Percentiles rank a stretch among this genome's conserved stretches.
Evolutionary conservation across 2,329 filamentous ascomycete genomes (phyloP).

Genomic region (Zasmidium angulare): DNA sequence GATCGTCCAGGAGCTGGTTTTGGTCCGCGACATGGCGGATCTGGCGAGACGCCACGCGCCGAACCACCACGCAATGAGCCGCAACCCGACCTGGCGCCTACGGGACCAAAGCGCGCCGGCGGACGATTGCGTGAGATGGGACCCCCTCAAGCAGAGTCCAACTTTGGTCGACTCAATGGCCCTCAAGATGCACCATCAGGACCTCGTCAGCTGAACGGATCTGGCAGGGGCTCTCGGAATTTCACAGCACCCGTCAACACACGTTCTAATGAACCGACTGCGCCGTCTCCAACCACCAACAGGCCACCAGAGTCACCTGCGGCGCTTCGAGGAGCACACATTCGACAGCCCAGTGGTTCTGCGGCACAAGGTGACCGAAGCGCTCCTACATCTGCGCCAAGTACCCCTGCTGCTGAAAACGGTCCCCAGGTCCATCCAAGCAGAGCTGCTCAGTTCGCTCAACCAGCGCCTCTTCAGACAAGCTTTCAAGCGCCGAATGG

Average conservation of each 20-base stretch:
- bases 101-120: constrained; percentile 55
- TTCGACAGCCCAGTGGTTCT: constrained; percentile 16
- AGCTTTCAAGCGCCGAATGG: constrained; percentile 21
- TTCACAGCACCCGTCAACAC: constrained; percentile 33
- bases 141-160: constrained; percentile 42
- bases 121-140: constrained; percentile 47
- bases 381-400: constrained; percentile 27
- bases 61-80: constrained; percentile 22
- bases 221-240: constrained; percentile 41
- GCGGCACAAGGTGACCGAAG: constrained; percentile 21
- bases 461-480: constrained; percentile 30
- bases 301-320: constrained; percentile 25
- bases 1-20: constrained; percentile 20
- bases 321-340: constrained; percentile 14
- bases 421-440: constrained; percentile 33
- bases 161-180: constrained; percentile 50
- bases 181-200: constrained; percentile 56
- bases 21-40: constrained; percentile 23
- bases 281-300: constrained; percentile 27
- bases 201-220: constrained; percentile 47
- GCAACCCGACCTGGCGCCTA: constrained; percentile 48
- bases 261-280: constrained; percentile 17
- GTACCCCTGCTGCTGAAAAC: constrained; percentile 28
- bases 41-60: constrained; percentile 25
- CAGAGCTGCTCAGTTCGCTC: constrained; percentile 23